Conservation (phyloP, 441 rosid species). For the Melastoma candidum region DNA sequence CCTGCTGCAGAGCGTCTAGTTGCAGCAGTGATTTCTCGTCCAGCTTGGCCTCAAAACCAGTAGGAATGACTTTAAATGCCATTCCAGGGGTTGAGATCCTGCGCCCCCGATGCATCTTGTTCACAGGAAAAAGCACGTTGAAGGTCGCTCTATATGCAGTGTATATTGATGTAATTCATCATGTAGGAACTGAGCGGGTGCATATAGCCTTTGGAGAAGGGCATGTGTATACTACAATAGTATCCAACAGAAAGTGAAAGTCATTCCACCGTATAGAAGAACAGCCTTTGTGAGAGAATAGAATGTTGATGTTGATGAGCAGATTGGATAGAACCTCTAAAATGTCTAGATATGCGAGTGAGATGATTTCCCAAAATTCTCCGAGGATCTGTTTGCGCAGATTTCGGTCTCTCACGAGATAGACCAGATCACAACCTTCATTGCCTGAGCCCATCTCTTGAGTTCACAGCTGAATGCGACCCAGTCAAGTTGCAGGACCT, state of each 20-base stretch:
- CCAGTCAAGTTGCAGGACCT: slow-evolving; percentile 10
- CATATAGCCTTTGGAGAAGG: slow-evolving; percentile 4
- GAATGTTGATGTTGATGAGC: slow-evolving; percentile 5
- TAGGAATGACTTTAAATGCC: too few relatives aligned
- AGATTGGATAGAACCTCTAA: slow-evolving; percentile 11
- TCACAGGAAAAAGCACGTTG: slow-evolving; percentile 10
- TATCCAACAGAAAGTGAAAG: slow-evolving; percentile 8
- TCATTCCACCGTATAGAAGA: slow-evolving; percentile 4
- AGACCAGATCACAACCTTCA: slow-evolving; percentile 12
- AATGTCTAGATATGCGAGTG: slow-evolving; percentile 3
- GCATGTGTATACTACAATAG: slow-evolving; percentile 6
- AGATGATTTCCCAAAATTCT: slow-evolving; percentile 4
- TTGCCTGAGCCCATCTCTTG: slow-evolving; percentile 16
- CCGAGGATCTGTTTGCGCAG: slow-evolving; percentile 13
- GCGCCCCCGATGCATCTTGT: background rate
- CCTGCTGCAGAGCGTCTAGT: too few relatives aligned
- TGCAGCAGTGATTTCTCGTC: too few relatives aligned
- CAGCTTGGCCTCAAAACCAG: too few relatives aligned
- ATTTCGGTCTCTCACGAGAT: slow-evolving; percentile 12
- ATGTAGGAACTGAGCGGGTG: slow-evolving; percentile 11
- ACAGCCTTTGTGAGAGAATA: slow-evolving; percentile 1
- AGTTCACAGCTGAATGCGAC: slow-evolving; percentile 7
- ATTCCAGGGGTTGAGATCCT: too few relatives aligned
- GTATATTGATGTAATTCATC: slow-evolving; percentile 15
- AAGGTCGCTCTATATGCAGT: slow-evolving; percentile 6